Evolutionary conservation across 129 eudicot species (phyloP), one percentile per base, ranked within the genome.

Genomic region (Pulicaria dysenterica): DNA sequence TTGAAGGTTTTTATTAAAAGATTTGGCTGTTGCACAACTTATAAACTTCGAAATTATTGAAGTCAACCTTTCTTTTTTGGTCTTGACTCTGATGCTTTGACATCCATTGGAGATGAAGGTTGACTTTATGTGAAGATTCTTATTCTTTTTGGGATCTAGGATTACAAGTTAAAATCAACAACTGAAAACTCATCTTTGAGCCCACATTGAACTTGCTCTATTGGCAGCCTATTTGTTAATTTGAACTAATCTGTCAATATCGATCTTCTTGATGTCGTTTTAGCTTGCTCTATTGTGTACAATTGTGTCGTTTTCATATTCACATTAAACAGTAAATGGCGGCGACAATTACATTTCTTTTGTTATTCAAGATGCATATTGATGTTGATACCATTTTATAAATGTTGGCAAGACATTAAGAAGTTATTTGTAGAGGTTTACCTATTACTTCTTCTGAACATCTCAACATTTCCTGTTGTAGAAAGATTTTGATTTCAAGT

Each of bases 291-390:
- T 11, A 57, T 48, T 6, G 51, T 55, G 60, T 69, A 77, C 57
- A 50, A 69, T 59, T 69, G 62, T 41, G 76, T 77, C 81, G 37
- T 53, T 31, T 50, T 77, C 81, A 69, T 42, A 50, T 53, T 24
- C 7, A 60, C 57, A 59, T 49, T 53, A 59, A 77, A 77, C 64
- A 38, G 69, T 34, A 40, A 47, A 50, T 69, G 81, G 34, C 64
- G 64, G 81, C 49, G 63, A 5, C 16, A 41, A 13, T 9, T 48
- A 47, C 59, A 41, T 70, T 54, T 39, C 41, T 5, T 64, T 17
- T 64, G 10, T 5, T 64, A 8, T 39, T 48, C 3, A 47, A 37
- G 36, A 49, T 15, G 31, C 45, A n/a, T 16, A 43, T 56, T 72
- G 76, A 58, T 72, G 58, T 72, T 58, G 56, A 58, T 72, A 14